Conservation (phyloP, 495 filamentous ascomycete genomes). For the Diplogelasinospora grovesii region DNA sequence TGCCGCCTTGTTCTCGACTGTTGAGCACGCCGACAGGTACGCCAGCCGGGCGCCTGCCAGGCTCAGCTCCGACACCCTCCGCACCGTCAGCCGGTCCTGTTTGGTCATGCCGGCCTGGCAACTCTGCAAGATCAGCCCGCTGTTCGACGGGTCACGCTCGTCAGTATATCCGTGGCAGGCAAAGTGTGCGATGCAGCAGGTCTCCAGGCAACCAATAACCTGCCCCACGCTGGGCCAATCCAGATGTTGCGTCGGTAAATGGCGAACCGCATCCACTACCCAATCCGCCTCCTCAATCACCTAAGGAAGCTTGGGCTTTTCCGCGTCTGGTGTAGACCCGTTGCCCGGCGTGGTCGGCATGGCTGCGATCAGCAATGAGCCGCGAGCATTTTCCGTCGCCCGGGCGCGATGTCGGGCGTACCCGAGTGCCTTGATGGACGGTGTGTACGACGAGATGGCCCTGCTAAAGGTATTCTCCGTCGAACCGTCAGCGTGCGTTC, state of each 20-base stretch:
- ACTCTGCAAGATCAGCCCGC: background rate
- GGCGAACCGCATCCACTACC: too few relatives aligned
- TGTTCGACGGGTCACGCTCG: background rate
- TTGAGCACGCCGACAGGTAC: slow-evolving; percentile 26
- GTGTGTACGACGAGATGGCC: background rate
- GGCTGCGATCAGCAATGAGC: background rate
- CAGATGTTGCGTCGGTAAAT: background rate
- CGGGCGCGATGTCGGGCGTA: background rate
- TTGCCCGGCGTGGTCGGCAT: background rate
- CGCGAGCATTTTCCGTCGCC: too few relatives aligned
- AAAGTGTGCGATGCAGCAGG: background rate
- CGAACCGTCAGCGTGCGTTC: background rate
- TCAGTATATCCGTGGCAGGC: background rate
- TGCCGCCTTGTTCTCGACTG: slow-evolving; percentile 12
- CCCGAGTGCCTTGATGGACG: background rate
- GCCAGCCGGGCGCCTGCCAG: slow-evolving; percentile 1
- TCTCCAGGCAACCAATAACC: background rate
- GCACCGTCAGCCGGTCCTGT: background rate
- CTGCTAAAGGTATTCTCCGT: background rate
- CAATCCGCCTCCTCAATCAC: too few relatives aligned
- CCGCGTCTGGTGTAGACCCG: background rate
- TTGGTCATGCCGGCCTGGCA: background rate
- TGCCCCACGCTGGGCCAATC: background rate
- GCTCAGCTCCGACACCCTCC: too few relatives aligned
- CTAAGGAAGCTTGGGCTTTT: background rate